A percentile compares a stretch with the other conserved stretches of the same genome.
Conservation (phyloP, 306 rosid genomes). For the Vicia sativa region DNA sequence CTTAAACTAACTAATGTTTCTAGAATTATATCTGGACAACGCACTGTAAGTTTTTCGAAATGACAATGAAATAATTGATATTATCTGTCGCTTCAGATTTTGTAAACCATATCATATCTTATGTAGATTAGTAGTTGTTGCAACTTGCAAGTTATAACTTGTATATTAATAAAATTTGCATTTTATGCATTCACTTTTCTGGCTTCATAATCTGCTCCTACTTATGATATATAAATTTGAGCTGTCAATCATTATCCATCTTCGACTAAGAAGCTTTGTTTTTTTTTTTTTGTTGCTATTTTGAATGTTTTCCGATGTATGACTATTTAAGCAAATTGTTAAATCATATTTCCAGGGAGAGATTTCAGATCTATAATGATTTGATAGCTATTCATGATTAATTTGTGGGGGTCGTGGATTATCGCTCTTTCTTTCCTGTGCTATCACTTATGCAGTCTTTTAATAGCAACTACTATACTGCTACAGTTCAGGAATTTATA, state of each 20-base stretch:
- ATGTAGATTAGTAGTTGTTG: slow-evolving; percentile 14
- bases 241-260: slow-evolving; percentile 14
- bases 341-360: slow-evolving; percentile 15
- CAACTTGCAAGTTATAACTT: neutral
- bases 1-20: slow-evolving; percentile 87
- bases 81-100: slow-evolving; percentile 37
- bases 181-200: slow-evolving; percentile 28
- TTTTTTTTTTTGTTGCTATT: slow-evolving; percentile 24
- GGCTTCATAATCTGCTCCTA: neutral
- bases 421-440: neutral
- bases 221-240: neutral
- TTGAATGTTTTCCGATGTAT: slow-evolving; percentile 29
- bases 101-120: slow-evolving; percentile 10
- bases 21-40: slow-evolving; percentile 95
- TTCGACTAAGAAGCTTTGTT: slow-evolving; percentile 24
- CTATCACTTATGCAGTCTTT: slow-evolving; percentile 11
- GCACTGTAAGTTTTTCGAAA: slow-evolving; percentile 73
- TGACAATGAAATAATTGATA: slow-evolving; percentile 30
- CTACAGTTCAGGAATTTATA: slow-evolving; percentile 33
- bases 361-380: slow-evolving; percentile 6
- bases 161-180: slow-evolving; percentile 15
- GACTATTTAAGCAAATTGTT: slow-evolving; percentile 10
- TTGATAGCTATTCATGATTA: slow-evolving; percentile 22
- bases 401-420: slow-evolving; percentile 8
- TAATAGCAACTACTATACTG: slow-evolving; percentile 20